Conservation (phyloP, 306 rosid species). For the Prunus mongolica region DNA sequence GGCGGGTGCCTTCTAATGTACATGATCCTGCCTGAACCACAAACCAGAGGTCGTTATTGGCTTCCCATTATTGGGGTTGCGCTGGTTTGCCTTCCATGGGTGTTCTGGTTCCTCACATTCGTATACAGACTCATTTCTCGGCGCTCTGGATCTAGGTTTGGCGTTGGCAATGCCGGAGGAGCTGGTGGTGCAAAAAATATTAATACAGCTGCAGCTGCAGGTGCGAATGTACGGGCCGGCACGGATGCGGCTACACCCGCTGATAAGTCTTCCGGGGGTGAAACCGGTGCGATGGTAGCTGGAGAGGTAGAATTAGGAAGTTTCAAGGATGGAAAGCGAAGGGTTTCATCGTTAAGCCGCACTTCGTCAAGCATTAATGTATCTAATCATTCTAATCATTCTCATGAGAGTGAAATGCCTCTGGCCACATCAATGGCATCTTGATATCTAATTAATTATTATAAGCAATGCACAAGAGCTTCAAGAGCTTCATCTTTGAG, state of each 20-base stretch:
- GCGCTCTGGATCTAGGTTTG: conserved; percentile 38
- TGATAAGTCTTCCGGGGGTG: background rate
- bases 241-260: background rate
- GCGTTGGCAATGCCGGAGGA: background rate
- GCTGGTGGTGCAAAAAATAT: background rate
- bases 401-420: background rate
- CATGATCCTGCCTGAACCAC: conserved; percentile 43
- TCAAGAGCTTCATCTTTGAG: background rate
- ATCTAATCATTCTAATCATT: background rate
- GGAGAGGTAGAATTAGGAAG: background rate
- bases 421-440: background rate
- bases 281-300: background rate
- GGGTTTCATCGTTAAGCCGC: background rate
- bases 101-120: conserved; percentile 69
- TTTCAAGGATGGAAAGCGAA: conserved; percentile 3
- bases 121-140: conserved; percentile 56
- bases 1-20: conserved; percentile 61
- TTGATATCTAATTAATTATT: background rate
- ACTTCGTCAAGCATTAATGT: background rate
- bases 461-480: background rate
- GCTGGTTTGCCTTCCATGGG: conserved; percentile 80
- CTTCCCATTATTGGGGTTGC: conserved; percentile 50
- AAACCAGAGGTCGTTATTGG: conserved; percentile 29
- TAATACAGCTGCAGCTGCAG: background rate
- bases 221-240: background rate